These are phyloP conservation scores for Hordeum vulgare DNA, from an alignment of 176 grass and related monocot species.

Conservation along the genomic window DNA sequence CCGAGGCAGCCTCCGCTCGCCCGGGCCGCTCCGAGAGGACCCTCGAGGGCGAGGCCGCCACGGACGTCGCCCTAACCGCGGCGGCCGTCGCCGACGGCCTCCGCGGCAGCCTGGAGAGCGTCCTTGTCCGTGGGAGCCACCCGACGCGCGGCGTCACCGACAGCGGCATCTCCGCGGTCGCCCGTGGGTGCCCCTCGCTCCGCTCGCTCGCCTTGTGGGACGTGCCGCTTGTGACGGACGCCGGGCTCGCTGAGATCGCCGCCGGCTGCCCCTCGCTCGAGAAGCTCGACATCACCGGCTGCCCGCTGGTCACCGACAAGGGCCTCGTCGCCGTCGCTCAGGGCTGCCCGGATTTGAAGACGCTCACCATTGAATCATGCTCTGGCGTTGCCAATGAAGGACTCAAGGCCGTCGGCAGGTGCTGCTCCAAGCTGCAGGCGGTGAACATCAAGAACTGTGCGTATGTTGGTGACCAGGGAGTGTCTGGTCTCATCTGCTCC, in stretches of 20 bases:
- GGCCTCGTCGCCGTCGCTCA: constrained; percentile 43
- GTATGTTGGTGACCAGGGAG: constrained; percentile 63
- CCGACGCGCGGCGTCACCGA: constrained; percentile 67
- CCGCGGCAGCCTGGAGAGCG: constrained; percentile 46
- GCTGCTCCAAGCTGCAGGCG: constrained; percentile 62
- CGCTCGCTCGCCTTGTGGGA: constrained; percentile 61
- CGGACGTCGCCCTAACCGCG: constrained; percentile 62
- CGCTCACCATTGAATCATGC: constrained; percentile 53
- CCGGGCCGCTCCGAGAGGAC: constrained; percentile 28
- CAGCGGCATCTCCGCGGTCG: constrained; percentile 57
- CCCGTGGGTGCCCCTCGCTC: constrained; percentile 54
- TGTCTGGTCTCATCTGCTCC: constrained; percentile 59
- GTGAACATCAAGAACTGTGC: constrained; percentile 77
- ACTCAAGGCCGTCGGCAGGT: constrained; percentile 47
- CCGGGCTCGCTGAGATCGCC: constrained; percentile 60
- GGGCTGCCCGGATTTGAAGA: constrained; percentile 60
- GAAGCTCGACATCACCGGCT: constrained; percentile 62
- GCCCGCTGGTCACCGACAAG: constrained; percentile 80
- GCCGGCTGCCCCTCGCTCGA: constrained; percentile 64
- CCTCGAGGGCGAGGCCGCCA: constrained; percentile 60
- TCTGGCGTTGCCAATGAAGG: constrained; percentile 55
- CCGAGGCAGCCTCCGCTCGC: not conserved
- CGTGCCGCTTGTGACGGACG: constrained; percentile 57
- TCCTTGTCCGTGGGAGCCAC: constrained; percentile 59
- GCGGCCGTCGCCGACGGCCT: constrained; percentile 38